Base-by-base conservation (phyloP, 208 protist species). In the Porcisia deanei region DNA sequence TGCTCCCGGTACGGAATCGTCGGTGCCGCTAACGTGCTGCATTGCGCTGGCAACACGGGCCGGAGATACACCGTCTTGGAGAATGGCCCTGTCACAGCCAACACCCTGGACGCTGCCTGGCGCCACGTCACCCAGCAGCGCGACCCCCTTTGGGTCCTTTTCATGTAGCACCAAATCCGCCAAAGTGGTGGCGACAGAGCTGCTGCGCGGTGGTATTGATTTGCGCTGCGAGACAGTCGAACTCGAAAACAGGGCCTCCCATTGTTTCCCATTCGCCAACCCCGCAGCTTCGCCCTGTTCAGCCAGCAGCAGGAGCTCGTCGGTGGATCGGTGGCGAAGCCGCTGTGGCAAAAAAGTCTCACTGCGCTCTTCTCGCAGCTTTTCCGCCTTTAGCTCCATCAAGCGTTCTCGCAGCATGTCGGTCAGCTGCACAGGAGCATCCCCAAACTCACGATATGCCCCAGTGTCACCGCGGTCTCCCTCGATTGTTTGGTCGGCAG, bases 371-470 rank as follows among this genome's bases (percentile, higher is more conserved):
- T 95, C 85, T 20, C 73, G 80, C 69, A 95, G 82, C 63, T 87
- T 88, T 61, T 91, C 84, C 0, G 83, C 90, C 75, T 95, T 97
- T 22, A 97, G 87, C 80, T 97, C 91, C 89, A 95, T 93, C 59
- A 97, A 75, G 2, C 93, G 89, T 81, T 97, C 93, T 16, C 87
- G 83, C 55, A 97, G 82, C 93, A 97, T 97, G 82, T 95, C 93
- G 12, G 91, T 97, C 55, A 97, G 78, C 85, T 97, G 86, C 49
- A 89, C 85, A 9, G 93, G 93, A 10, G 93, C 94, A 75, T 97
- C 91, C 16, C 91, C 91, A 79, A 92, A 97, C 54, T 77, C 83
- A 52, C 68, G 60, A 52, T 69, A 59, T 20, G 55, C 80, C 10
- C 77, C 78, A 64, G 73, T 22, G 61, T 77, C 79, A 12, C 80